Evolutionary conservation across 2,329 filamentous ascomycete species (phyloP).

Genomic region (Fusarium incarnatum): DNA sequence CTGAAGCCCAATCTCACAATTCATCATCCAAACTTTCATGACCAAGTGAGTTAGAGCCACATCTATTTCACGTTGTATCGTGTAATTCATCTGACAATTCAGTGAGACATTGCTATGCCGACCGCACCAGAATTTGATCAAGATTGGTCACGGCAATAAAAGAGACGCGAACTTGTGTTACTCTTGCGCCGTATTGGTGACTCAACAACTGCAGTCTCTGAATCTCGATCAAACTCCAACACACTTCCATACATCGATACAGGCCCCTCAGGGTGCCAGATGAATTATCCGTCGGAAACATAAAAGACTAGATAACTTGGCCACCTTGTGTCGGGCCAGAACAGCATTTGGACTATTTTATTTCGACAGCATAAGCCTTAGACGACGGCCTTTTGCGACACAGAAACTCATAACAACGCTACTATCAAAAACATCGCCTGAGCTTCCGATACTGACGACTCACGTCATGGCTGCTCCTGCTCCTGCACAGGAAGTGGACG

Average conservation of each 20-base stretch:
- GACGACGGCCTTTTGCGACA: background rate
- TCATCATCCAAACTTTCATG: slow-evolving; percentile 12
- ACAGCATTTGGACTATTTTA: background rate
- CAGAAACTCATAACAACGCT: background rate
- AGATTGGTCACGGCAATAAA: slow-evolving; percentile 3
- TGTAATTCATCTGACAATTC: background rate
- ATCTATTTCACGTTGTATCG: background rate
- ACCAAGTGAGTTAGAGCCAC: slow-evolving; percentile 1
- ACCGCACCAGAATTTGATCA: slow-evolving; percentile 8
- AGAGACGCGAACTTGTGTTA: slow-evolving; percentile 25
- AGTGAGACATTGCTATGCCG: background rate
- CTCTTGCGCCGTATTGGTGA: slow-evolving; percentile 33
- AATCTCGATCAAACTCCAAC: background rate
- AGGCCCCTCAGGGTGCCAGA: background rate
- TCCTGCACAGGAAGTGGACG: slow-evolving; percentile 29
- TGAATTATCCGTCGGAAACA: background rate
- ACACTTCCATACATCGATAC: background rate
- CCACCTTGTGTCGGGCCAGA: background rate
- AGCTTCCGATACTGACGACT: slow-evolving; percentile 10
- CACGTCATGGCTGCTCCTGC: slow-evolving; percentile 44
- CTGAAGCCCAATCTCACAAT: slow-evolving; percentile 35
- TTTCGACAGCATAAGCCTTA: background rate
- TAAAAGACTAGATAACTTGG: background rate
- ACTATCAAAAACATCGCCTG: slow-evolving; percentile 1
- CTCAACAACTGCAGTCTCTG: slow-evolving; percentile 35